These are phyloP conservation scores for Backusella sp. DNA, from an alignment of 192 early-diverging fungal species.

Conservation along the genomic window DNA sequence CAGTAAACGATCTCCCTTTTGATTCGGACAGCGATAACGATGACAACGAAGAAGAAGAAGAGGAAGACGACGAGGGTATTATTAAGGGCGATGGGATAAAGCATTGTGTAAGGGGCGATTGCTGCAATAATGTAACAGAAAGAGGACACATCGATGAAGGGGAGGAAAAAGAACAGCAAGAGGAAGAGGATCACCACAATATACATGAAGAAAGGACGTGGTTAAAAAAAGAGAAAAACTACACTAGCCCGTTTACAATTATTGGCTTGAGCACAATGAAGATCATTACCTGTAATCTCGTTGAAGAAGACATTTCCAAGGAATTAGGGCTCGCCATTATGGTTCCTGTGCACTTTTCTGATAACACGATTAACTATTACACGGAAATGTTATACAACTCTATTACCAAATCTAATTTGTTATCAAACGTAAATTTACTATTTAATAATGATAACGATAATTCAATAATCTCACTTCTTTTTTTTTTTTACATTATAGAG, in stretches of 20 bases:
- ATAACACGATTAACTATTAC: neutral
- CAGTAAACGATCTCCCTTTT: constrained; percentile 4
- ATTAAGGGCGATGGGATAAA: neutral
- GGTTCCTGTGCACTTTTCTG: neutral
- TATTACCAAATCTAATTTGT: neutral
- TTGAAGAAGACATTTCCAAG: neutral
- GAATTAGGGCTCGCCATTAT: constrained; percentile 7
- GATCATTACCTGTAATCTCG: neutral
- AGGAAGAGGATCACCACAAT: neutral
- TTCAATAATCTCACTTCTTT: neutral
- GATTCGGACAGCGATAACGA: neutral
- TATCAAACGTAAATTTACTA: neutral
- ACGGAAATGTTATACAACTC: neutral
- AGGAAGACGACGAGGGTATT: neutral
- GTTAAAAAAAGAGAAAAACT: neutral
- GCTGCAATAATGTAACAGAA: neutral
- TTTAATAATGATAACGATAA: neutral
- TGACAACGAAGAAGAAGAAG: neutral
- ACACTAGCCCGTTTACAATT: neutral
- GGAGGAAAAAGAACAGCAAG: neutral
- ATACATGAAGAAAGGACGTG: neutral
- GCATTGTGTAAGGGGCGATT: neutral
- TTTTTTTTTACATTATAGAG: neutral
- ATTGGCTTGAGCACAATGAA: constrained; percentile 12
- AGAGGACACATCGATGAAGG: neutral